Base-by-base conservation (phyloP, 2,329 filamentous ascomycete genomes). In the Ceratocystis harringtonii region DNA sequence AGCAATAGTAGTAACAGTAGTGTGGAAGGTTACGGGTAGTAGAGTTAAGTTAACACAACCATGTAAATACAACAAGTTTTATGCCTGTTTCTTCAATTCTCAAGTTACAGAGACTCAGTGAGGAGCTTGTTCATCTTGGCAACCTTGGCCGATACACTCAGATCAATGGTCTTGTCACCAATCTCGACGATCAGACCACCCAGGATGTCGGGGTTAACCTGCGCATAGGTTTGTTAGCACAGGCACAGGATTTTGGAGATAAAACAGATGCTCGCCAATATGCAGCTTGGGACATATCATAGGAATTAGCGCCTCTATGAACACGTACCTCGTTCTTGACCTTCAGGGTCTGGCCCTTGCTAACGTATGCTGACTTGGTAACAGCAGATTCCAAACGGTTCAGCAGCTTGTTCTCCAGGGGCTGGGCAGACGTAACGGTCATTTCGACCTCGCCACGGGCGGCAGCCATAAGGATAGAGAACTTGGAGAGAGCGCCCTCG, bases 81-180 rank as follows among this genome's bases (percentile, higher is more conserved):
- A 41, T 50, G 61, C 61, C 50, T 62, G 25, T 25, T 62, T 64
- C 41, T 22, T 60, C 52, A 60, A 61, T 64, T 44, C 64, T 41
- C 60, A 12, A 67, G 91, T 89, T 96, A 99, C 89, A 99, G 82
- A 78, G 88, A 84, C 80, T 99, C 94, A 72, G 84, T 92, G 75
- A 99, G 88, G 76, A 96, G 87, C 88, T 97, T 99, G 90, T 99
- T 99, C 85, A 99, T 90, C 86, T 91, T 95, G 77, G 89, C 84
- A 78, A 99, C 88, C 84, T 92, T 95, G 76, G 89, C 82, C 62
- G 92, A 92, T 74, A 99, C 92, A 78, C 88, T 94, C 72, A 96
- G 88, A 79, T 99, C 94, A 75, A 99, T 96, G 76, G 92, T 97
- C 75, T 92, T 89, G 83, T 97, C 92, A 74, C 92, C 92, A 71